Evolutionary conservation across 768 basidiomycete genomes (phyloP).

Genomic region (Leccinum uliginosum): DNA sequence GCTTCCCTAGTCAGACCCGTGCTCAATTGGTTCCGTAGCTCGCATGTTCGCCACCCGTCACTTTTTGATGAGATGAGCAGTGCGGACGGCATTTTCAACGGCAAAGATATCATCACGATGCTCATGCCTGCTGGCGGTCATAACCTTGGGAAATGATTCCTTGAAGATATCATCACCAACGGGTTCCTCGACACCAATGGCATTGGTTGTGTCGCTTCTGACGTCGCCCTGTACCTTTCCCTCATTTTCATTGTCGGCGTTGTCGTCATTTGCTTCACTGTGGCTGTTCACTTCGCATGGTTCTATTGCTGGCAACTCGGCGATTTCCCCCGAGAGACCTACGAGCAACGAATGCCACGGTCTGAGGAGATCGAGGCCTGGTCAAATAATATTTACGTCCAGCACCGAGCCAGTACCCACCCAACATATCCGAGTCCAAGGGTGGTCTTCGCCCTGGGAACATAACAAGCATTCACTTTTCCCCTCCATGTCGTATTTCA

Average conservation of each 20-base stretch:
- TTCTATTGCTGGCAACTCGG: slow-evolving; percentile 96
- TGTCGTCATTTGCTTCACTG: slow-evolving; percentile 88
- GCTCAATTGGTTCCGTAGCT: slow-evolving; percentile 76
- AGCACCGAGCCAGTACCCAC: slow-evolving; percentile 86
- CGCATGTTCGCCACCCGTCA: slow-evolving; percentile 77
- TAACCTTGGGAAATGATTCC: slow-evolving; percentile 69
- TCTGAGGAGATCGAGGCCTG: slow-evolving; percentile 91
- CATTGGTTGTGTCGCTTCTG: slow-evolving; percentile 94
- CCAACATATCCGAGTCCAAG: slow-evolving; percentile 82
- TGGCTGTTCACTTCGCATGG: slow-evolving; percentile 98
- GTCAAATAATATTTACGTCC: slow-evolving; percentile 95
- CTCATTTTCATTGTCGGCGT: slow-evolving; percentile 97
- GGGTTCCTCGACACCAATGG: slow-evolving; percentile 93
- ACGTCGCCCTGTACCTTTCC: slow-evolving; percentile 91
- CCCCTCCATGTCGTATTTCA: slow-evolving; percentile 69
- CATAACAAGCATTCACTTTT: slow-evolving; percentile 54
- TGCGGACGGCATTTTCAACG: slow-evolving; percentile 68
- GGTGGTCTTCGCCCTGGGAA: slow-evolving; percentile 51
- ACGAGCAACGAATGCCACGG: slow-evolving; percentile 86
- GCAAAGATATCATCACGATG: slow-evolving; percentile 84
- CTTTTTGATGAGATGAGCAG: slow-evolving; percentile 76
- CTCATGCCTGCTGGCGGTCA: slow-evolving; percentile 70
- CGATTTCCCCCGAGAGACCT: slow-evolving; percentile 88
- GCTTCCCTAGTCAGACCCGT: too few relatives aligned
- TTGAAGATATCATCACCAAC: slow-evolving; percentile 80